These are phyloP conservation scores for Chloranthus sessilifolius DNA, from an alignment of 164 flowering plant species.

Conservation along the genomic window DNA sequence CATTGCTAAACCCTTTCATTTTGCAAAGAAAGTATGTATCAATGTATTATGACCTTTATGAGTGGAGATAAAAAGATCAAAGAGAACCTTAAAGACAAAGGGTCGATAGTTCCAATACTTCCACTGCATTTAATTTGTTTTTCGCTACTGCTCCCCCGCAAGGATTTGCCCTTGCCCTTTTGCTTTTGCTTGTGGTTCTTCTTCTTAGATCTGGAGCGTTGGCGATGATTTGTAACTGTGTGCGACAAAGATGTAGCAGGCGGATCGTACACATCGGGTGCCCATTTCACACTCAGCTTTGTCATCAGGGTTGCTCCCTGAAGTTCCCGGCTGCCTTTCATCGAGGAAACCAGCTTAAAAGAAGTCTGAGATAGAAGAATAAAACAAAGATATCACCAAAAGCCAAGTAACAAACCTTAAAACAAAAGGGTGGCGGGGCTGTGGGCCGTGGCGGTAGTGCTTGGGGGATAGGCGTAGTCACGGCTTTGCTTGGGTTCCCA, in stretches of 20 bases:
- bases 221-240: constrained; percentile 23
- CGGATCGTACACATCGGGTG: constrained; percentile 85
- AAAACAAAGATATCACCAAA: too few relatives aligned
- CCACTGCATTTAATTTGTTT: too few relatives aligned
- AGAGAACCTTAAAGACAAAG: background rate
- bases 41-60: too few relatives aligned
- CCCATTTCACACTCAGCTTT: constrained; percentile 63
- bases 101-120: background rate
- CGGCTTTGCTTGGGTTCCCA: too few relatives aligned
- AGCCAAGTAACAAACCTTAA: too few relatives aligned
- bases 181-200: constrained; percentile 54
- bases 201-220: constrained; percentile 34
- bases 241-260: constrained; percentile 44
- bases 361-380: too few relatives aligned
- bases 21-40: too few relatives aligned
- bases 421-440: too few relatives aligned
- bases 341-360: constrained; percentile 50
- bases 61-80: background rate
- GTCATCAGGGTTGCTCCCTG: constrained; percentile 22
- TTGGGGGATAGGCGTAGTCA: too few relatives aligned
- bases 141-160: constrained; percentile 33
- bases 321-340: constrained; percentile 69
- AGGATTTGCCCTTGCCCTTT: constrained; percentile 27
- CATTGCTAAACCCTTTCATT: too few relatives aligned
- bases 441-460: too few relatives aligned